These are phyloP conservation scores for Cunninghamia lanceolata DNA, from an alignment of 75 land plant species.

Conservation along the genomic window DNA sequence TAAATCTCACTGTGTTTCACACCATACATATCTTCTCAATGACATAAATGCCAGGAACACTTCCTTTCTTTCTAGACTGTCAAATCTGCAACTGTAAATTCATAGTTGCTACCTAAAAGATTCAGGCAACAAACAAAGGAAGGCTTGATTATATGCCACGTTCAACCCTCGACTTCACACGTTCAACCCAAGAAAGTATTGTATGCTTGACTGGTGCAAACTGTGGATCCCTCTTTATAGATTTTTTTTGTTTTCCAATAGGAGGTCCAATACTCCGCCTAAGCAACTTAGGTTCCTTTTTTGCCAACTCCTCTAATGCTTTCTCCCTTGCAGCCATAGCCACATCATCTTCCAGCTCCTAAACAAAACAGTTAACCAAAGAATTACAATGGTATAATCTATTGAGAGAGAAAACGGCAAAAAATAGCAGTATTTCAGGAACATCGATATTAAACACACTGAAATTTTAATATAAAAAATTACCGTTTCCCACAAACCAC, in stretches of 20 bases:
- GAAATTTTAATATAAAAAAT: not conserved
- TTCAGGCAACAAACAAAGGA: not conserved
- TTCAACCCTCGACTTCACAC: not conserved
- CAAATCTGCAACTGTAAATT: not conserved
- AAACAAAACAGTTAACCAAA: not conserved
- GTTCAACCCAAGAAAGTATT: not conserved
- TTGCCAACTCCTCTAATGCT: slow-evolving; percentile 29
- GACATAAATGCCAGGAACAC: not conserved
- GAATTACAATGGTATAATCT: not conserved
- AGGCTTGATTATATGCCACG: not conserved
- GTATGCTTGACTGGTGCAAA: not conserved
- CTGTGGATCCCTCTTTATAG: not conserved
- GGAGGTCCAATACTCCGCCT: slow-evolving; percentile 33
- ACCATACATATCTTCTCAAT: not conserved
- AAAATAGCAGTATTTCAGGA: not conserved
- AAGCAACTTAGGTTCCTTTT: slow-evolving; percentile 27
- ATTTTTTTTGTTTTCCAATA: not conserved
- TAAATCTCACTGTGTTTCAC: not conserved
- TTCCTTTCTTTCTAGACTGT: not conserved
- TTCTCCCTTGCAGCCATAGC: slow-evolving; percentile 32
- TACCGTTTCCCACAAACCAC: slow-evolving; percentile 42
- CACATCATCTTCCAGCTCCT: slow-evolving; percentile 34
- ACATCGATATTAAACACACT: not conserved
- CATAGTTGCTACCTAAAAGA: not conserved
- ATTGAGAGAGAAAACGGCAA: not conserved